phyloP scores from a whole-genome alignment of 768 basidiomycete genomes.

The Pleurotus giganteus region DNA sequence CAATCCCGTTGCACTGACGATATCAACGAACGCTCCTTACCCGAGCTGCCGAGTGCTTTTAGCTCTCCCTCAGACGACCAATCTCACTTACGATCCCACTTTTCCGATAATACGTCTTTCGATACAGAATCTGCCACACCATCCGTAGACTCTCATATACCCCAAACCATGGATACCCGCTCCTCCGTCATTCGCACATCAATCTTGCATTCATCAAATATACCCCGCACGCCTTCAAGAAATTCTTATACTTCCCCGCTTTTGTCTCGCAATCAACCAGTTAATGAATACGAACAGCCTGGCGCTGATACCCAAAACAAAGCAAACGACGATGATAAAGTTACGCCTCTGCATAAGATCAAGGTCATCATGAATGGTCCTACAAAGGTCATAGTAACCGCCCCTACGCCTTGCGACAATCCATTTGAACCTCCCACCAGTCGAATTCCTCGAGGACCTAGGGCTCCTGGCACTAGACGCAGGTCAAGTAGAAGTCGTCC shows the following conservation, averaged over 20 bases:
- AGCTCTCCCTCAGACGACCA: slow-evolving; percentile 38
- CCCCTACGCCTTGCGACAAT: slow-evolving; percentile 45
- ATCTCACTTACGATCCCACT: slow-evolving; percentile 12
- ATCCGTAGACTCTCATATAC: slow-evolving; percentile 5
- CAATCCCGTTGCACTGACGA: slow-evolving; percentile 28
- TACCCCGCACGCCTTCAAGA: slow-evolving; percentile 8
- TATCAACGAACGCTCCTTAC: slow-evolving; percentile 33
- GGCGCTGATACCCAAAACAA: neutral
- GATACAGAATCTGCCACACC: slow-evolving; percentile 13
- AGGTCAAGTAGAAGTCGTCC: slow-evolving; percentile 3
- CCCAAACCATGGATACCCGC: slow-evolving; percentile 9
- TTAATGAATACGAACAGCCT: neutral
- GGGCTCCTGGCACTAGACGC: neutral
- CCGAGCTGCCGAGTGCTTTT: slow-evolving; percentile 37
- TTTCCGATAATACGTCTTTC: slow-evolving; percentile 13
- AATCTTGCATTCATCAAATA: neutral
- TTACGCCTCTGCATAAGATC: slow-evolving; percentile 28
- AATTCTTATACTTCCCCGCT: slow-evolving; percentile 8
- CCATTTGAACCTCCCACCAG: neutral
- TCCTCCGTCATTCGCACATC: neutral
- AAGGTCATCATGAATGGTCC: slow-evolving; percentile 45
- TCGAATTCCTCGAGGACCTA: slow-evolving; percentile 1
- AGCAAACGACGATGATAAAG: slow-evolving; percentile 11
- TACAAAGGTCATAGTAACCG: slow-evolving; percentile 51
- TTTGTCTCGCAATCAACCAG: slow-evolving; percentile 1